Conservation (phyloP, 1,284 basidiomycete species). For the Cutaneotrichosporon dermatis region DNA sequence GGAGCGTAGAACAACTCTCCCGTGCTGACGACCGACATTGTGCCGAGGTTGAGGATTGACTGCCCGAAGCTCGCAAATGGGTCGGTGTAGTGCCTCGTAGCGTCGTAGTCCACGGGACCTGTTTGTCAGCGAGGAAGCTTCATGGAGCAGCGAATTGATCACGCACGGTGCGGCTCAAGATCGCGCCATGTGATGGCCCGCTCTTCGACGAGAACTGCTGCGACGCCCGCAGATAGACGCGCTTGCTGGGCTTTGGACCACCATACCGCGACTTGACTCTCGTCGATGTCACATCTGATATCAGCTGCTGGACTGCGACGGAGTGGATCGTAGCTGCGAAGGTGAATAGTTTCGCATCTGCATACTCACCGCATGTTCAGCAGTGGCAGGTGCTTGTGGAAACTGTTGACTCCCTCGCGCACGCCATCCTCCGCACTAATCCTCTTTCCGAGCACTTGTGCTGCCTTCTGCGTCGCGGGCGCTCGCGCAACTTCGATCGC, state of each 20-base stretch:
- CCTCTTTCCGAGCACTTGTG: slow-evolving; percentile 54
- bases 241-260: slow-evolving; percentile 57
- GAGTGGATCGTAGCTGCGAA: too few relatives aligned
- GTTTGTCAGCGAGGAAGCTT: background rate
- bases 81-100: slow-evolving; percentile 23
- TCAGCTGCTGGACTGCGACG: too few relatives aligned
- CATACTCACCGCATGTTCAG: slow-evolving; percentile 56
- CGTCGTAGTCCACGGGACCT: slow-evolving; percentile 58
- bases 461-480: slow-evolving; percentile 52
- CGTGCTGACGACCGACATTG: slow-evolving; percentile 52
- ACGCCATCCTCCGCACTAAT: slow-evolving; percentile 59
- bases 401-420: slow-evolving; percentile 54
- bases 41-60: slow-evolving; percentile 56
- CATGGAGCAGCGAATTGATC: too few relatives aligned
- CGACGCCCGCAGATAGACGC: slow-evolving; percentile 57
- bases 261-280: slow-evolving; percentile 56
- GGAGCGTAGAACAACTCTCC: slow-evolving; percentile 52
- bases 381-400: slow-evolving; percentile 61
- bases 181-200: slow-evolving; percentile 51
- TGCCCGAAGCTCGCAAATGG: slow-evolving; percentile 41
- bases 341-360: too few relatives aligned
- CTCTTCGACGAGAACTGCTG: slow-evolving; percentile 54
- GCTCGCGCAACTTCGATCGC: slow-evolving; percentile 56
- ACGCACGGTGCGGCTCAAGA: slow-evolving; percentile 54
- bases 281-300: slow-evolving; percentile 56